A percentile compares a stretch with the other conserved stretches of the same genome.
Conservation (phyloP, 2,329 filamentous ascomycete species). For the Fusarium guadeloupense region DNA sequence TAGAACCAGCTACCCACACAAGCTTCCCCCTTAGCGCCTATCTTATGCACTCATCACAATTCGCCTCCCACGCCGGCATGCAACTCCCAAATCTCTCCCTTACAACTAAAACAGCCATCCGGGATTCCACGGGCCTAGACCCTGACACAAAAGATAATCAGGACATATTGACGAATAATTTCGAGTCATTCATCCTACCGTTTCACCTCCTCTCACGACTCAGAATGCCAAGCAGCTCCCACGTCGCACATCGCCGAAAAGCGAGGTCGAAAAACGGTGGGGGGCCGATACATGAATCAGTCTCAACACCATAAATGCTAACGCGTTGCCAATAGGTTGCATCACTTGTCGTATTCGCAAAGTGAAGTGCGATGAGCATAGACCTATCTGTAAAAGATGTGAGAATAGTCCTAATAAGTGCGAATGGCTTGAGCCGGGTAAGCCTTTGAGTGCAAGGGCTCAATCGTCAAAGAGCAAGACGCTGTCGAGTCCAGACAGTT, state of each 20-base stretch:
- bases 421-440: slow-evolving; percentile 33
- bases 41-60: not conserved
- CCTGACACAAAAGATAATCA: not conserved
- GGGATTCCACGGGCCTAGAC: not conserved
- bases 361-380: slow-evolving; percentile 36
- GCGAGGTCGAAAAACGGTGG: slow-evolving; percentile 36
- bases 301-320: not conserved
- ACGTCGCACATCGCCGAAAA: slow-evolving; percentile 22
- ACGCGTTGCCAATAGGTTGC: slow-evolving; percentile 11
- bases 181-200: not conserved
- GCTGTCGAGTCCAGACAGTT: not conserved
- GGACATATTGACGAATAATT: not conserved
- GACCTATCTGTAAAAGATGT: slow-evolving; percentile 32
- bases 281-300: not conserved
- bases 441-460: slow-evolving; percentile 12
- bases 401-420: slow-evolving; percentile 30
- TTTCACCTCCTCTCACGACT: not conserved
- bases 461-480: not conserved
- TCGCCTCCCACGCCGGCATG: not conserved
- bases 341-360: slow-evolving; percentile 38
- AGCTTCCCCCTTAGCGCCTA: too few relatives aligned
- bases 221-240: slow-evolving; percentile 10
- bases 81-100: not conserved
- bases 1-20: too few relatives aligned
- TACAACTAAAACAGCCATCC: not conserved